Evolutionary conservation across 1,284 basidiomycete species (phyloP).

Genomic region (Agaricales sp.): DNA sequence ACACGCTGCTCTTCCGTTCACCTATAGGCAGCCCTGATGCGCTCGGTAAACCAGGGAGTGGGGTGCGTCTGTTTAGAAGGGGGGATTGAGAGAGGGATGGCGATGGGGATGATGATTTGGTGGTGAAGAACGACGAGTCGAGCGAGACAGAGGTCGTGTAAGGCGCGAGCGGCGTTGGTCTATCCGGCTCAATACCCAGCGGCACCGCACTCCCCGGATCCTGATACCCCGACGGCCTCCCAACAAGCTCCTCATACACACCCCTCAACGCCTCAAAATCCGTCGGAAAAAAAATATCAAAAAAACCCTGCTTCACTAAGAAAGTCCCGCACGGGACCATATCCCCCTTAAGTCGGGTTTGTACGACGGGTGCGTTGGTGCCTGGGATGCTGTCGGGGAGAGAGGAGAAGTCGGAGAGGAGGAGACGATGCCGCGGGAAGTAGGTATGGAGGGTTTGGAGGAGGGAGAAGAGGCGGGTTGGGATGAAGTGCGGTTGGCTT

Average conservation of each 20-base stretch:
- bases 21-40: conserved; percentile 73
- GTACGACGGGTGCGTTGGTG: conserved; percentile 88
- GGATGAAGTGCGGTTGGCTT: conserved; percentile 83
- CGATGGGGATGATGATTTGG: too few species aligned
- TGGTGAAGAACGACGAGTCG: conserved; percentile 63
- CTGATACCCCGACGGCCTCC: conserved; percentile 32
- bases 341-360: conserved; percentile 78
- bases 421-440: conserved; percentile 87
- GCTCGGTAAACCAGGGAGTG: conserved; percentile 55
- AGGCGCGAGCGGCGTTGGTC: conserved; percentile 38
- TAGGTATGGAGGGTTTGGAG: conserved; percentile 73
- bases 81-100: too few species aligned
- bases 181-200: conserved; percentile 21
- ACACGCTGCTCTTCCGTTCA: conserved; percentile 70
- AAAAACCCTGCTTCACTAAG: conserved; percentile 91
- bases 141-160: conserved; percentile 41
- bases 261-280: conserved; percentile 79
- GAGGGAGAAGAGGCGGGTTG: conserved; percentile 85
- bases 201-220: conserved; percentile 27
- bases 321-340: conserved; percentile 89
- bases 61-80: conserved; percentile 42
- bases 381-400: conserved; percentile 85
- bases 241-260: conserved; percentile 79
- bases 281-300: conserved; percentile 99
- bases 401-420: conserved; percentile 88